A percentile compares a stretch with the other conserved stretches of the same genome.
These are phyloP conservation scores for Ophiostoma ips DNA, from an alignment of 2,329 filamentous ascomycete species.

Conservation along the genomic window DNA sequence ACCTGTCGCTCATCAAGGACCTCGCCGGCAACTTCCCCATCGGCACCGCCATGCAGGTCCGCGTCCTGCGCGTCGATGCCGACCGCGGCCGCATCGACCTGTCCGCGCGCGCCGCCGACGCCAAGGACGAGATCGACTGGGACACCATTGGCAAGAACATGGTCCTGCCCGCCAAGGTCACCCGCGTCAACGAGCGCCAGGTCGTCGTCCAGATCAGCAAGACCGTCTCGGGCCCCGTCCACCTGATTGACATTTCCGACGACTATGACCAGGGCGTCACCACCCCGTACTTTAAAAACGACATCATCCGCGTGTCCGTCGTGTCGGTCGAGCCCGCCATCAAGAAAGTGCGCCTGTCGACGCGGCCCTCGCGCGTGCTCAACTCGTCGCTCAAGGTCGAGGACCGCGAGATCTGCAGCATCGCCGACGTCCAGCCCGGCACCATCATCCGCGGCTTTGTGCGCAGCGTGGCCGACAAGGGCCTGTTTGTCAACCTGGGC, in stretches of 20 bases:
- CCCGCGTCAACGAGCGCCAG: slow-evolving; percentile 71
- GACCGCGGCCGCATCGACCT: slow-evolving; percentile 68
- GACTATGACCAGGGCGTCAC: slow-evolving; percentile 73
- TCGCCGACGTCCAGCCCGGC: slow-evolving; percentile 59
- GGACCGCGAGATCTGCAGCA: slow-evolving; percentile 62
- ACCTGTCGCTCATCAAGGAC: slow-evolving; percentile 65
- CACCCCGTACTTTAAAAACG: slow-evolving; percentile 63
- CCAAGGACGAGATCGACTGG: slow-evolving; percentile 48
- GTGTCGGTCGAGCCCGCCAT: slow-evolving; percentile 67
- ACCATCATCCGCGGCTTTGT: slow-evolving; percentile 83
- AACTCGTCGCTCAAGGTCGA: slow-evolving; percentile 70
- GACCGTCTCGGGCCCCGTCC: slow-evolving; percentile 61
- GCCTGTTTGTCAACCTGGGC: slow-evolving; percentile 73
- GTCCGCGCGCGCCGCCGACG: slow-evolving; percentile 51
- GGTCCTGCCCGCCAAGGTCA: slow-evolving; percentile 70
- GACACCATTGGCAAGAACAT: slow-evolving; percentile 62
- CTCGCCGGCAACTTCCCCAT: slow-evolving; percentile 70
- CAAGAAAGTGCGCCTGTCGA: slow-evolving; percentile 71
- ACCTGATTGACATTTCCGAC: slow-evolving; percentile 72
- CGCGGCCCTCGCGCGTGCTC: slow-evolving; percentile 74
- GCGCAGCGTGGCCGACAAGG: slow-evolving; percentile 78
- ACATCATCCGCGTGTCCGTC: slow-evolving; percentile 77
- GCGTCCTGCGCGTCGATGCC: slow-evolving; percentile 60
- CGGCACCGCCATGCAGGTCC: slow-evolving; percentile 74
- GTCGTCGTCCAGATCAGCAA: slow-evolving; percentile 79